Evolutionary conservation across 2,329 filamentous ascomycete genomes (phyloP).

Genomic region (Aspergillus felis): DNA sequence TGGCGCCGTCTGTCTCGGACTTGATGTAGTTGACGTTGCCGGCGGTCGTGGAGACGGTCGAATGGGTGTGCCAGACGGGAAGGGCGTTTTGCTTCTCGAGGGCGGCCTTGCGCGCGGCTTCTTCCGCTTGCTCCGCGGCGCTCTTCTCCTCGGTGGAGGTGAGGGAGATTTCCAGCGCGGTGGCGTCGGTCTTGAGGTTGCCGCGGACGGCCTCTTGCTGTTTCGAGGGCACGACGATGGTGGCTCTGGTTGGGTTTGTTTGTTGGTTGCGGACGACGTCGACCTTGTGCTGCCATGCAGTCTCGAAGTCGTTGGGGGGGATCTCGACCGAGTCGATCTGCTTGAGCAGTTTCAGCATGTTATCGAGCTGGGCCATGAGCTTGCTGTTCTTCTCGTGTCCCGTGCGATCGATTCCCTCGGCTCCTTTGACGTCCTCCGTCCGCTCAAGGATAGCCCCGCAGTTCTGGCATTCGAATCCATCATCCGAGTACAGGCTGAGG

Average conservation of each 20-base stretch:
- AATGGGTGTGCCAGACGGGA: slow-evolving; percentile 52
- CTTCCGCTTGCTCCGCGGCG: slow-evolving; percentile 46
- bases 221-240: slow-evolving; percentile 38
- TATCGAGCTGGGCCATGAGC: slow-evolving; percentile 46
- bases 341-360: slow-evolving; percentile 45
- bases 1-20: slow-evolving; percentile 26
- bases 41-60: slow-evolving; percentile 39
- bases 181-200: slow-evolving; percentile 41
- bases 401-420: slow-evolving; percentile 41
- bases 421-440: slow-evolving; percentile 43
- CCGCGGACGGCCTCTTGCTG: slow-evolving; percentile 39
- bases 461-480: slow-evolving; percentile 77
- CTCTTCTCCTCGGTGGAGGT: slow-evolving; percentile 47
- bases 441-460: slow-evolving; percentile 55
- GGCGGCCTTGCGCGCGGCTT: slow-evolving; percentile 45
- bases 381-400: slow-evolving; percentile 49
- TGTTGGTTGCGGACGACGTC: slow-evolving; percentile 43
- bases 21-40: slow-evolving; percentile 25
- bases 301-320: slow-evolving; percentile 47
- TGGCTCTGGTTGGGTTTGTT: slow-evolving; percentile 39
- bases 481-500: slow-evolving; percentile 63
- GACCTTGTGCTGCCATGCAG: slow-evolving; percentile 47
- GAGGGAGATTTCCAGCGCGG: slow-evolving; percentile 47
- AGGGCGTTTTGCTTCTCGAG: slow-evolving; percentile 51
- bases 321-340: slow-evolving; percentile 47